Percentiles rank a stretch among this genome's conserved stretches.
Conservation (phyloP, 1,284 basidiomycete species). For the Austroboletus novae-zelandiae region DNA sequence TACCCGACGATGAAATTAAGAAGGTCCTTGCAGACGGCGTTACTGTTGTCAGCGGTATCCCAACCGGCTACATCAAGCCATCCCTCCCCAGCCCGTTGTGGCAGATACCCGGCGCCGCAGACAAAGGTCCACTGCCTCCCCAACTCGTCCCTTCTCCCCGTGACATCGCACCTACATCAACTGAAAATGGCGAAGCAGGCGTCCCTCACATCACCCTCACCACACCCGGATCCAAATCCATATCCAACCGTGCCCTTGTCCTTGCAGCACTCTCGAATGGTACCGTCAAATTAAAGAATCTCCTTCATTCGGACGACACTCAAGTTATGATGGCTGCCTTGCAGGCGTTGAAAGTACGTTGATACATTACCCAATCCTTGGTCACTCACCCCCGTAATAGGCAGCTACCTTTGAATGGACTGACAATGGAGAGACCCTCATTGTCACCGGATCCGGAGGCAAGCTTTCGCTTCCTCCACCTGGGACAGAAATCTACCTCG, state of each 20-base stretch:
- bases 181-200: not conserved
- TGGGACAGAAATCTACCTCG: conserved; percentile 91
- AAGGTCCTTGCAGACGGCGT: conserved; percentile 80
- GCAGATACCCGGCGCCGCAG: conserved; percentile 20
- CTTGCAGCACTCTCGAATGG: conserved; percentile 91
- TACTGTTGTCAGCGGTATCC: conserved; percentile 67
- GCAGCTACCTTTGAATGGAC: conserved; percentile 92
- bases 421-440: conserved; percentile 89
- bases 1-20: conserved; percentile 56
- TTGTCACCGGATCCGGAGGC: conserved; percentile 88
- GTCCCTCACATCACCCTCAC: conserved; percentile 66
- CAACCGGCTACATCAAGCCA: conserved; percentile 46
- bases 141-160: conserved; percentile 18
- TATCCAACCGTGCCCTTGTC: conserved; percentile 94
- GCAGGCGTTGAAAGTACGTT: conserved; percentile 75
- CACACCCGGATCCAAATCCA: conserved; percentile 95
- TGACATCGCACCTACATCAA: not conserved
- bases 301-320: conserved; percentile 97
- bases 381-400: conserved; percentile 36
- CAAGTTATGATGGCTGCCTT: conserved; percentile 98
- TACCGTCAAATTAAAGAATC: conserved; percentile 85
- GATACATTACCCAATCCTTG: not conserved
- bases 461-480: conserved; percentile 73
- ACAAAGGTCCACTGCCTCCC: conserved; percentile 15
- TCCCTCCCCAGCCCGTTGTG: conserved; percentile 36